Base-by-base conservation (phyloP, 164 flowering plant genomes). In the Santalum album region DNA sequence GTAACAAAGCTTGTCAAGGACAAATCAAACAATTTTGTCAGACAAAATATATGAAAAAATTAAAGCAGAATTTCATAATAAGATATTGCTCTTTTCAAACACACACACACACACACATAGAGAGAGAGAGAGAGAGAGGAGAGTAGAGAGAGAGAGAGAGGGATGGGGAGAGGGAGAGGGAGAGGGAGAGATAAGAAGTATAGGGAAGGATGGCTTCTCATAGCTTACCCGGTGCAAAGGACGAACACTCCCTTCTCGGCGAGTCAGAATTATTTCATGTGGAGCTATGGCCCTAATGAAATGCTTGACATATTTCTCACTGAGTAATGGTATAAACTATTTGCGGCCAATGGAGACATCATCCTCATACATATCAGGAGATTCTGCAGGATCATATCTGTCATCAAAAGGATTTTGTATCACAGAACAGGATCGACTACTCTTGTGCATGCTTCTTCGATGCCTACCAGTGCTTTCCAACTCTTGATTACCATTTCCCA, bases 381-480 rank as follows among this genome's bases (percentile, higher is more conserved):
- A 68, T 49, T 57, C 65, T 38, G 84, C 69, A 69, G 95, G 98
- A 72, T 84, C 79, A 64, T 86, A 92, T 78, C 98, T 76, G 66
- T 92, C 95, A 9, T 75, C 88, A 61, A 81, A 78, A 20, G 53
- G 57, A 69, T 66, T 56, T 47, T 54, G 60, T 39, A 25, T 51
- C 21, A 11, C 12, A 17, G 63, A 51, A 2, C 62, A 66, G 42
- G 75, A 70, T 57, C 34, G 58, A 50, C 51, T 44, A 57, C 49
- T 44, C 26, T 53, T 35, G 51, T 57, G 19, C 27, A 24, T 56
- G 43, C 54, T 62, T 49, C 67, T 56, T 48, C 55, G 54, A 53
- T 55, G 17, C 36, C 67, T 71, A 46, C 72, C 72, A 57, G 53
- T 67, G 22, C 24, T 16, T 54, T 67, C 72, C 53, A 58, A 54